Percentiles rank a stretch among this genome's conserved stretches.
Evolutionary conservation across 805 yeast genomes (phyloP).

Genomic region (Cyberlindnera euphorbiae): DNA sequence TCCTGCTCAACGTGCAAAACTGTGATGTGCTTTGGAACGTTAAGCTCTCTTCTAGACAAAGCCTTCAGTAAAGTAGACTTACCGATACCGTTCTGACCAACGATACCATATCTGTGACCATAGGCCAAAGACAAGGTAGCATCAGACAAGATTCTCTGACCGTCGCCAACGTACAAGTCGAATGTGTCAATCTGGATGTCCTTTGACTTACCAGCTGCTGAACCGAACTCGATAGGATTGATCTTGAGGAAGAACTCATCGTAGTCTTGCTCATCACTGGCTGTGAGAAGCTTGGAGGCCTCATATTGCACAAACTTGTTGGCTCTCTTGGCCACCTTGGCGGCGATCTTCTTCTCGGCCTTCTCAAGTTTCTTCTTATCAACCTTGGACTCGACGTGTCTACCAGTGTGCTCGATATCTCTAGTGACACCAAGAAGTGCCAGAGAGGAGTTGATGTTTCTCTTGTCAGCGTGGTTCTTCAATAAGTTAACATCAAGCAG

Average conservation of each 20-base stretch:
- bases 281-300: slow-evolving; percentile 84
- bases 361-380: slow-evolving; percentile 95
- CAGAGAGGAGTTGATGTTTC: slow-evolving; percentile 71
- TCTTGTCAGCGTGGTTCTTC: slow-evolving; percentile 53
- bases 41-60: slow-evolving; percentile 85
- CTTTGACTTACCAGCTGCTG: slow-evolving; percentile 93
- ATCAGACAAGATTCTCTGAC: slow-evolving; percentile 86
- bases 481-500: slow-evolving; percentile 74
- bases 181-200: slow-evolving; percentile 91
- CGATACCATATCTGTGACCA: slow-evolving; percentile 95
- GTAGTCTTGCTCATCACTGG: slow-evolving; percentile 65
- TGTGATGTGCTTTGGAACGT: slow-evolving; percentile 92
- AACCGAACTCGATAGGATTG: slow-evolving; percentile 88
- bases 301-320: slow-evolving; percentile 84
- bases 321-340: slow-evolving; percentile 85
- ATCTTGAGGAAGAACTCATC: slow-evolving; percentile 94
- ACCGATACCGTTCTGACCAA: slow-evolving; percentile 99
- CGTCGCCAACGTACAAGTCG: slow-evolving; percentile 94
- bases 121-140: slow-evolving; percentile 81
- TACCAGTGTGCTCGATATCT: slow-evolving; percentile 88
- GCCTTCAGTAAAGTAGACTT: slow-evolving; percentile 92
- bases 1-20: slow-evolving; percentile 98
- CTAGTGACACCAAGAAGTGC: slow-evolving; percentile 72
- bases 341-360: slow-evolving; percentile 96
- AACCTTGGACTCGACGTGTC: slow-evolving; percentile 89